A percentile compares a stretch with the other conserved stretches of the same genome.
These are phyloP conservation scores for Plantago elongata DNA, from an alignment of 257 asterid genomes.

Conservation along the genomic window DNA sequence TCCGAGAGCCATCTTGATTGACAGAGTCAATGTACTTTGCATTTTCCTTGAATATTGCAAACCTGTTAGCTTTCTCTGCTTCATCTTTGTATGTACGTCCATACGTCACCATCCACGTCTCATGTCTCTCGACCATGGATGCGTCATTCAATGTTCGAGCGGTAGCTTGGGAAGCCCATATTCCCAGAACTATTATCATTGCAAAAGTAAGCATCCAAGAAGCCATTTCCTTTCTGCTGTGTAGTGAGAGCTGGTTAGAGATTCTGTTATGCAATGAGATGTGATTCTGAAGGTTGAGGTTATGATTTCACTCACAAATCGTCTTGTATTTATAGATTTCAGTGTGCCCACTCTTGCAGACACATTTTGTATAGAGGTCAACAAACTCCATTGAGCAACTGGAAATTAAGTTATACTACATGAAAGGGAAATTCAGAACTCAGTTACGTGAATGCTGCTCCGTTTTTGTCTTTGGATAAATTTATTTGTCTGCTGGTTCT, in stretches of 20 bases:
- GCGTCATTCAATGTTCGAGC: constrained; percentile 24
- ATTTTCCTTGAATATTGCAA: constrained; percentile 29
- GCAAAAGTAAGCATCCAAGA: constrained; percentile 18
- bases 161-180: constrained; percentile 22
- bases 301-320: neutral
- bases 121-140: constrained; percentile 26
- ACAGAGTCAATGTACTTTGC: constrained; percentile 25
- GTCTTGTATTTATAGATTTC: constrained; percentile 21
- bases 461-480: neutral
- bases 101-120: constrained; percentile 27
- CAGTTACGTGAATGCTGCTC: neutral
- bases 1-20: constrained; percentile 15
- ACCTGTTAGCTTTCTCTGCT: constrained; percentile 32
- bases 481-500: neutral
- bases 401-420: constrained; percentile 6
- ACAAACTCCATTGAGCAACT: constrained; percentile 11
- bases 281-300: neutral
- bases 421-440: neutral
- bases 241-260: neutral
- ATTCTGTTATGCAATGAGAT: neutral
- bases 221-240: constrained; percentile 18
- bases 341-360: neutral
- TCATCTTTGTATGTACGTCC: constrained; percentile 29
- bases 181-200: constrained; percentile 14
- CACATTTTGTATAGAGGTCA: neutral